Base-by-base conservation (phyloP, 441 rosid species). In the Gossypium schwendimanii region DNA sequence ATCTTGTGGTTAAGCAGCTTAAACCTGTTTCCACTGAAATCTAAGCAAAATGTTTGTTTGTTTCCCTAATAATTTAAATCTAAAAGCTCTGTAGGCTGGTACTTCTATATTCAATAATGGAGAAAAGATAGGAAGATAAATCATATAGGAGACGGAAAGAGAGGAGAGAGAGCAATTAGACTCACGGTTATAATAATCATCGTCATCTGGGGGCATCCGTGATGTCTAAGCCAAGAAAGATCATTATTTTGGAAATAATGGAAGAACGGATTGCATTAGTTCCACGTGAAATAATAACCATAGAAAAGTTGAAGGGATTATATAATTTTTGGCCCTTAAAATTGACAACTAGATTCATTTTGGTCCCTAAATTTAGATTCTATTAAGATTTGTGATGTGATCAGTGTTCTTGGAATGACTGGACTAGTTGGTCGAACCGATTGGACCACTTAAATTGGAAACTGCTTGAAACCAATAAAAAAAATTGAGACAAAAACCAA, bases 191-290 rank as follows among this genome's bases (percentile, higher is more conserved):
- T 3, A 14, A 60, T 3, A 1, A 70, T 71, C 77, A 68, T 61
- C 68, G 44, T 73, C 80, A 63, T 69, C 59, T 15, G 2, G 9
- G 47, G 44, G 20, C 12, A 52, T 52, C 57, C 57, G 10, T 20
- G 59, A 20, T 71, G 76, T 59, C 28, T 63, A 80, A 80, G 80
- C 67, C 26, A 78, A 75, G 78, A 53, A 78, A 71, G 33, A 49
- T 21, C 59, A 28, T 72, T 21, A 36, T 12, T 60, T 69, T 72
- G 10, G 14, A 6, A 64, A 0, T 45, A 28, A 45, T 45, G 3
- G 11, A 18, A 6, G 10, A 6, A 17, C 24, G 3, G 24, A 53
- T 9, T 17, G 4, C 58, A 15, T n/a, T 15, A 5, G 18, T 50
- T n/a, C 54, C 54, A 15, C 18, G 6, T 50, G 17, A 50, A 50